phyloP scores from a whole-genome alignment of 2,329 filamentous ascomycete species.

The Alternaria longipes region DNA sequence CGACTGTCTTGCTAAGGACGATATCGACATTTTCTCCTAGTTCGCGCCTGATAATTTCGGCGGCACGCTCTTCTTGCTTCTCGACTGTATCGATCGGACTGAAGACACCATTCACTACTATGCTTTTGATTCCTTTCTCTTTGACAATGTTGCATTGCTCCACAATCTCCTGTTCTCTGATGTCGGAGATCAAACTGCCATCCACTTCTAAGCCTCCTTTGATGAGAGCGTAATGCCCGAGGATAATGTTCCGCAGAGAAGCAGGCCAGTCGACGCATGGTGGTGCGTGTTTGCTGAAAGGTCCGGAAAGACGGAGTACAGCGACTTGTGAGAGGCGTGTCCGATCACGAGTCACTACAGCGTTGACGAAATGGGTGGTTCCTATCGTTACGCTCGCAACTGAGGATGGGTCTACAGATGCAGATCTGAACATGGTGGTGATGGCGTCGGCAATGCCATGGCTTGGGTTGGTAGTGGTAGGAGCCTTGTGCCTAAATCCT shows the following conservation, averaged over 20 bases:
- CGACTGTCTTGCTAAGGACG: constrained; percentile 62
- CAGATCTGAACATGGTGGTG: constrained; percentile 47
- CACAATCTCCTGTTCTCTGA: constrained; percentile 58
- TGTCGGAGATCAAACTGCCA: constrained; percentile 55
- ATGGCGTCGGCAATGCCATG: constrained; percentile 50
- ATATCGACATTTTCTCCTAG: constrained; percentile 58
- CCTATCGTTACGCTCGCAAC: constrained; percentile 61
- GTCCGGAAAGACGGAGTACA: constrained; percentile 60
- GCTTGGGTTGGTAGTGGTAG: constrained; percentile 50
- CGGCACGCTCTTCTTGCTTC: constrained; percentile 62
- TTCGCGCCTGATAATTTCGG: constrained; percentile 59
- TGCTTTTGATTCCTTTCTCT: constrained; percentile 54
- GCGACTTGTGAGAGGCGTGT: constrained; percentile 62
- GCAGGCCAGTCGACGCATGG: constrained; percentile 61
- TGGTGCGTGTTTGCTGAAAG: constrained; percentile 60
- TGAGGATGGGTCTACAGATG: constrained; percentile 38
- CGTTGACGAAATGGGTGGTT: constrained; percentile 64
- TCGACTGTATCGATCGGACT: constrained; percentile 65
- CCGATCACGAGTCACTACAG: constrained; percentile 61
- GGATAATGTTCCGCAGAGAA: constrained; percentile 56
- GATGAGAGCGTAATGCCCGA: constrained; percentile 57
- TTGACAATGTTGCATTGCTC: constrained; percentile 57
- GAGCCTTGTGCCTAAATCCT: constrained; percentile 47
- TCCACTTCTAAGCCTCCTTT: constrained; percentile 63
- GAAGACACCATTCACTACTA: constrained; percentile 67